A percentile compares a stretch with the other conserved stretches of the same genome.
These are phyloP conservation scores for Lepidium didymum DNA, from an alignment of 345 rosid species.

Conservation along the genomic window DNA sequence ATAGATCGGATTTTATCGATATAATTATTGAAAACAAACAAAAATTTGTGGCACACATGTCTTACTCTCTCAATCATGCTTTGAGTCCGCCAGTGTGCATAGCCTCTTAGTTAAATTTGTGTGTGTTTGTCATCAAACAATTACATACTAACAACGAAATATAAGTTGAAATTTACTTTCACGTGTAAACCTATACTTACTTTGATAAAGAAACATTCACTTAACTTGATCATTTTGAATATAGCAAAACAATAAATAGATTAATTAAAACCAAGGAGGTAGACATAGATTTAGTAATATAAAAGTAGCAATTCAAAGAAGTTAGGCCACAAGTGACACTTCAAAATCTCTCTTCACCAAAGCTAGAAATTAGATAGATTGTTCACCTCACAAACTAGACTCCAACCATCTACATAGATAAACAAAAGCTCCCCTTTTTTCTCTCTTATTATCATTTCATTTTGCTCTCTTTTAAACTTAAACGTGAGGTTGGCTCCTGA, in stretches of 20 bases:
- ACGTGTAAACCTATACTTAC: no score
- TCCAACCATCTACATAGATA: slow-evolving; percentile 14
- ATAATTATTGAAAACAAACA: no score
- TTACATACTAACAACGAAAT: no score
- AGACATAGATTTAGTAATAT: background rate
- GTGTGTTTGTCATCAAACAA: no score
- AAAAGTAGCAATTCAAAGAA: slow-evolving; percentile 16
- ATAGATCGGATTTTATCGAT: no score
- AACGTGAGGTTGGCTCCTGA: slow-evolving; percentile 43
- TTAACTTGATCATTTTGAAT: background rate
- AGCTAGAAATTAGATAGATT: slow-evolving; percentile 19
- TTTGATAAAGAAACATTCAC: no score
- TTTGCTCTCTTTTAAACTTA: no score
- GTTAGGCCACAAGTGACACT: slow-evolving; percentile 5
- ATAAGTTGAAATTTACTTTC: no score
- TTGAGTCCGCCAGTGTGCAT: no score
- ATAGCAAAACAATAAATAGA: background rate
- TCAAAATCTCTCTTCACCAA: slow-evolving; percentile 10
- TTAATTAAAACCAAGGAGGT: background rate
- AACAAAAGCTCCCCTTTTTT: background rate
- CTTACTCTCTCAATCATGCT: no score
- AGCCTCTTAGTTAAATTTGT: no score
- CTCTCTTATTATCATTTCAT: slow-evolving; percentile 1
- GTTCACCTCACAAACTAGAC: slow-evolving; percentile 6
- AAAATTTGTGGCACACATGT: no score